Percentiles rank a stretch among this genome's conserved stretches.
phyloP scores from a whole-genome alignment of 1,284 basidiomycete species.

The Leccinum griseonigrum region DNA sequence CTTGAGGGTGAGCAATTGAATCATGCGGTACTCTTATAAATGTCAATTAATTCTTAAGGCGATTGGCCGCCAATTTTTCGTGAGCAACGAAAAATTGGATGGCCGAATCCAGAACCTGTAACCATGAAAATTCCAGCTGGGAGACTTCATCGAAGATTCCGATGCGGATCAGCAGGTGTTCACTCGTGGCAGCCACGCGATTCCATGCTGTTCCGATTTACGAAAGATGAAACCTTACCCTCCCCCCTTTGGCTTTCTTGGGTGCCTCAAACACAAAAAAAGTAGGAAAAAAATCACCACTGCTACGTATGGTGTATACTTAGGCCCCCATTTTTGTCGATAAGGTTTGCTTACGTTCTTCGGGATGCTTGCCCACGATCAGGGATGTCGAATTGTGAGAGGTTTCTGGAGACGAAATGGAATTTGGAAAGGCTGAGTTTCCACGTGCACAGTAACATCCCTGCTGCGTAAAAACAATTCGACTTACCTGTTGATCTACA shows the following conservation, averaged over 20 bases:
- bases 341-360: not conserved
- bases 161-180: not conserved
- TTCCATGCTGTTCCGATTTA: slow-evolving; percentile 20
- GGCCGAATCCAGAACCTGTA: slow-evolving; percentile 8
- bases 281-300: not conserved
- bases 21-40: slow-evolving; percentile 7
- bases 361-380: not conserved
- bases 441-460: not conserved
- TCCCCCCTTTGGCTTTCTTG: slow-evolving; percentile 2
- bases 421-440: not conserved
- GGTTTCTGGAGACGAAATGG: not conserved
- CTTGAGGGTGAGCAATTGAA: not conserved
- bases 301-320: not conserved
- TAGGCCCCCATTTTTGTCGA: not conserved
- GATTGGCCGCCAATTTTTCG: slow-evolving; percentile 8
- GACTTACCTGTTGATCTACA: slow-evolving; percentile 1
- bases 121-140: not conserved
- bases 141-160: not conserved
- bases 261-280: not conserved
- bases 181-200: slow-evolving; percentile 23
- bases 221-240: slow-evolving; percentile 5
- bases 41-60: slow-evolving; percentile 4
- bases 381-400: slow-evolving; percentile 14
- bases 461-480: not conserved
- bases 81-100: not conserved